Evolutionary conservation across 2,329 filamentous ascomycete species (phyloP), one percentile per base, ranked within the genome.

Genomic region (Phyllachora maydis): DNA sequence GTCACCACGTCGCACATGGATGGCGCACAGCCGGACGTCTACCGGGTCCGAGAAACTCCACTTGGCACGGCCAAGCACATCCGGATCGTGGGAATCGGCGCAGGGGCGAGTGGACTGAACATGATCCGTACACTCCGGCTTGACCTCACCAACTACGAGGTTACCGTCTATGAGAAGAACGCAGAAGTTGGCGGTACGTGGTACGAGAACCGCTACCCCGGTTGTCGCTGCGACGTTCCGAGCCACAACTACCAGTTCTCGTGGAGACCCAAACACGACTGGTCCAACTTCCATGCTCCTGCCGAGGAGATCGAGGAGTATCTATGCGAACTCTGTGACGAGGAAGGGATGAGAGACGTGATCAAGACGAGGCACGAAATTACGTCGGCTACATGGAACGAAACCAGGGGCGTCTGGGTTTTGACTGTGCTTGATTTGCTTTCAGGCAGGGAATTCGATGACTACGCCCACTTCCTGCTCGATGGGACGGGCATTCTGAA

Each of bases 171-270:
- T 35, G 62, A 66, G 32, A 66, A 65, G 43, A 65, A 65, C 29
- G 37, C 43, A 6, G 51, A 56, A 11, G 47, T 65, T 8, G 61
- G 60, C 11, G 63, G 63, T 3, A 67, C 62, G 0, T 69, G 63
- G 63, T 51, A 52, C 30, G 63, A 66, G 35, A 66, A 65, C 34
- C 46, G 52, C 11, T 69, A 69, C 29, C 63, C 63, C 0, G 62
- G 62, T 8, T 65, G 60, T 32, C 47, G 47, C 25, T 66, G 59
- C 35, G 63, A 65, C 36, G 50, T 65, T 15, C 59, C 59, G 7
- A 58, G 52, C 35, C 64, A 69, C 42, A 66, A 61, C 39, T 71
- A 71, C 35, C 65, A 66, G 35, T 69, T 65, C 35, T 60, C 61
- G 3, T 70, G 60, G 56, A 52, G 57, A 26, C 59, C 57, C 3